phyloP scores from a whole-genome alignment of 306 rosid species.

The Boehmeria nivea region DNA sequence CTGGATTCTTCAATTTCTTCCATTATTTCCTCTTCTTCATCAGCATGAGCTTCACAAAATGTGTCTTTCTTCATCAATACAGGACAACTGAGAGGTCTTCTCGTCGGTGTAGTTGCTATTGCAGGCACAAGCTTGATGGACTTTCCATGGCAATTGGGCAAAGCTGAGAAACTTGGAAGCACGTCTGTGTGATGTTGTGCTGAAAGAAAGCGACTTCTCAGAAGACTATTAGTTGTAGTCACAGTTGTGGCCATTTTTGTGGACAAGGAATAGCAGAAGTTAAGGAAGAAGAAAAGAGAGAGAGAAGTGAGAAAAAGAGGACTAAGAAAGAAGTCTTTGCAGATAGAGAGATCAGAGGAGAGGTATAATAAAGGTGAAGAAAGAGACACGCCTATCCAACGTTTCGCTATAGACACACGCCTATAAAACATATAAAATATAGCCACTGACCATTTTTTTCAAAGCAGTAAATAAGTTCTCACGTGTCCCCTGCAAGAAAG shows the following conservation, averaged over 20 bases:
- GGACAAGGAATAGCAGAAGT: not conserved
- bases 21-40: conserved; percentile 1
- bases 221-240: conserved; percentile 22
- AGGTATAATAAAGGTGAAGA: conserved; percentile 37
- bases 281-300: not conserved
- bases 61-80: conserved; percentile 17
- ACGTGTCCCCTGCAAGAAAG: too few relatives aligned
- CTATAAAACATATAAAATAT: too few relatives aligned
- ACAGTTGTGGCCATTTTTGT: conserved; percentile 20
- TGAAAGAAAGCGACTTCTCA: conserved; percentile 11
- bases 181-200: conserved; percentile 17
- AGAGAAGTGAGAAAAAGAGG: not conserved
- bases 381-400: conserved; percentile 74
- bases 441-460: too few relatives aligned
- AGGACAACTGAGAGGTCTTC: conserved; percentile 12
- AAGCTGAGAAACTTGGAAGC: conserved; percentile 20
- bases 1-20: conserved; percentile 22
- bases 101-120: not conserved
- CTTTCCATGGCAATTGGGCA: conserved; percentile 11
- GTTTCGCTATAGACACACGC: too few relatives aligned
- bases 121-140: conserved; percentile 20
- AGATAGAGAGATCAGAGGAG: conserved; percentile 22
- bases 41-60: not conserved
- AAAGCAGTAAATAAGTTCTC: too few relatives aligned
- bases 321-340: not conserved